Evolutionary conservation across 2,329 filamentous ascomycete species (phyloP).

Genomic region (Fusarium siculi): DNA sequence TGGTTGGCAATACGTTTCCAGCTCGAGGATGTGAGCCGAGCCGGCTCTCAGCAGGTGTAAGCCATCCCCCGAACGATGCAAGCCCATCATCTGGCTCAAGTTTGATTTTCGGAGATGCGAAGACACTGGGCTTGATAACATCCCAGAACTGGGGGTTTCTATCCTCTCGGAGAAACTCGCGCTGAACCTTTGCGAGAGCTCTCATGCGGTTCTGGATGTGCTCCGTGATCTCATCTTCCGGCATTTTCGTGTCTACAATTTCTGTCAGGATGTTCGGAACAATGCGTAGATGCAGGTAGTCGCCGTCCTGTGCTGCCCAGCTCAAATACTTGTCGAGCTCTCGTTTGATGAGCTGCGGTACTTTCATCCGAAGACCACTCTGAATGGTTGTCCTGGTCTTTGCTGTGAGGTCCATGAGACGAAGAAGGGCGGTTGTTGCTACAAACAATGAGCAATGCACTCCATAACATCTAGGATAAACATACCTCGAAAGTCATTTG

Average conservation of each 20-base stretch:
- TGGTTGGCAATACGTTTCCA: conserved; percentile 24
- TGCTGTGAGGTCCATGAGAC: conserved; percentile 54
- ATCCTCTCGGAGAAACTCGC: conserved; percentile 48
- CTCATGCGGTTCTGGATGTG: conserved; percentile 51
- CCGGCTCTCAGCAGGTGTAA: conserved; percentile 1
- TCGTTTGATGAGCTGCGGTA: conserved; percentile 48
- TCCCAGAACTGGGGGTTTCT: conserved; percentile 48
- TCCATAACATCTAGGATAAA: background rate
- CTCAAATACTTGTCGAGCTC: conserved; percentile 50
- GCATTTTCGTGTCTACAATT: conserved; percentile 47
- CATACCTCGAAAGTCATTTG: conserved; percentile 52
- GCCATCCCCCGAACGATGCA: conserved; percentile 11
- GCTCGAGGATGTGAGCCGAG: background rate
- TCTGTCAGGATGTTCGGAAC: conserved; percentile 55
- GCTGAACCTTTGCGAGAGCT: conserved; percentile 50
- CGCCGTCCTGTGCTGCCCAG: conserved; percentile 56
- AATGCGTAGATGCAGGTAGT: conserved; percentile 48
- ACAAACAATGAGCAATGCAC: conserved; percentile 17
- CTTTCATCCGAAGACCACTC: conserved; percentile 47
- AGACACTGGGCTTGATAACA: conserved; percentile 36
- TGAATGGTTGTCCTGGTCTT: conserved; percentile 50
- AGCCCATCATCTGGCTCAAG: conserved; percentile 27
- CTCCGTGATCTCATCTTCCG: conserved; percentile 47
- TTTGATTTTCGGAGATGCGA: conserved; percentile 34
- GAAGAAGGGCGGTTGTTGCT: conserved; percentile 54